Evolutionary conservation across 305 asterid species (phyloP).

Genomic region (Lippia alba): DNA sequence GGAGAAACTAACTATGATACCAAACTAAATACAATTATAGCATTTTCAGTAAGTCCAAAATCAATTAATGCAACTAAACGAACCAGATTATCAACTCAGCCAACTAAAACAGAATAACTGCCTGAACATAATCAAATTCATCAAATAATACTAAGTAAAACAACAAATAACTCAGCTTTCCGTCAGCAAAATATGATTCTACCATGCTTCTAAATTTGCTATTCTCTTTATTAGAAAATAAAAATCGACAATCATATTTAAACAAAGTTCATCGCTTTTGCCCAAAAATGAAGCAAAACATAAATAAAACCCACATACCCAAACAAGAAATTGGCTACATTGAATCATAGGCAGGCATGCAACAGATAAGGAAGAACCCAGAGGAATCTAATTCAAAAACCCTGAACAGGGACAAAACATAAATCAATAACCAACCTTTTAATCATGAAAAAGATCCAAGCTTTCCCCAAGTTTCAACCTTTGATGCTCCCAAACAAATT

Average conservation of each 20-base stretch:
- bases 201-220: neutral
- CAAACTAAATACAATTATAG: neutral
- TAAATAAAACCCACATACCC: constrained; percentile 20
- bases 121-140: constrained; percentile 15
- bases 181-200: constrained; percentile 3
- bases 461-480: constrained; percentile 43
- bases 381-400: constrained; percentile 27
- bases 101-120: constrained; percentile 13
- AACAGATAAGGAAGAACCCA: constrained; percentile 30
- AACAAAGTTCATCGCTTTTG: constrained; percentile 14
- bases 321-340: constrained; percentile 15
- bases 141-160: constrained; percentile 1
- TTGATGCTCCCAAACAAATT: constrained; percentile 31
- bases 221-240: neutral
- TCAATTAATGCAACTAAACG: constrained; percentile 16
- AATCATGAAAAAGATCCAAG: constrained; percentile 42
- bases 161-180: constrained; percentile 12
- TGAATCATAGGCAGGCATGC: neutral
- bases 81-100: constrained; percentile 5
- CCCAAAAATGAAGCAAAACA: constrained; percentile 33
- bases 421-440: constrained; percentile 34
- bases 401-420: neutral
- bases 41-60: constrained; percentile 7
- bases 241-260: neutral
- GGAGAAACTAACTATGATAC: constrained; percentile 2